Evolutionary conservation across 179 eudicot species (phyloP).

Genomic region (Beta lomatogona): DNA sequence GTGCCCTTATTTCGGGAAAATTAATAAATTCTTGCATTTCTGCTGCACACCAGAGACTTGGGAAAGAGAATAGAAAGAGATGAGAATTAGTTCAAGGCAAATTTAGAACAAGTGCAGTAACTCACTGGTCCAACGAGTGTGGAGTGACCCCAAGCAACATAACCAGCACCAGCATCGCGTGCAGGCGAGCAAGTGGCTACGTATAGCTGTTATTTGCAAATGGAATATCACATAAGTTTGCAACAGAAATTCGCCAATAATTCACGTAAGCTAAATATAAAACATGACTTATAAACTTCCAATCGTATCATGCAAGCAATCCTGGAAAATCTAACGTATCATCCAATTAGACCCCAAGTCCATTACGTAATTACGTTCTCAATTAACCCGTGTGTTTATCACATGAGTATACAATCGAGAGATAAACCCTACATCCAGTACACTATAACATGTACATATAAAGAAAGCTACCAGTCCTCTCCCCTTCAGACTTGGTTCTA

Average conservation of each 20-base stretch:
- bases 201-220: slow-evolving; percentile 53
- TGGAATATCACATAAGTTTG: slow-evolving; percentile 11
- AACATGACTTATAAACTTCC: neutral
- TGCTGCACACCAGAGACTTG: neutral
- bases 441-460: neutral
- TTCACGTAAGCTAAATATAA: neutral
- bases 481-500: neutral
- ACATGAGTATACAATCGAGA: neutral
- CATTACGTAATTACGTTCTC: neutral
- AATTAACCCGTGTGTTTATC: neutral
- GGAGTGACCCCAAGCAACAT: slow-evolving; percentile 98
- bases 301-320: neutral
- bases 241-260: neutral
- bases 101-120: slow-evolving; percentile 5
- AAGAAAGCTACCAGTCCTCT: neutral
- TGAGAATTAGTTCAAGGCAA: neutral
- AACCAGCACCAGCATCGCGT: slow-evolving; percentile 84
- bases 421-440: neutral
- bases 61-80: neutral
- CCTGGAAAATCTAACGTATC: neutral
- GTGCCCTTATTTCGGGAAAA: no score
- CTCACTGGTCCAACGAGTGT: slow-evolving; percentile 98
- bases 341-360: neutral
- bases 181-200: slow-evolving; percentile 99
- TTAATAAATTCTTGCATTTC: neutral